Base-by-base conservation (phyloP, 805 yeast genomes). In the Starmerella riodocensis region DNA sequence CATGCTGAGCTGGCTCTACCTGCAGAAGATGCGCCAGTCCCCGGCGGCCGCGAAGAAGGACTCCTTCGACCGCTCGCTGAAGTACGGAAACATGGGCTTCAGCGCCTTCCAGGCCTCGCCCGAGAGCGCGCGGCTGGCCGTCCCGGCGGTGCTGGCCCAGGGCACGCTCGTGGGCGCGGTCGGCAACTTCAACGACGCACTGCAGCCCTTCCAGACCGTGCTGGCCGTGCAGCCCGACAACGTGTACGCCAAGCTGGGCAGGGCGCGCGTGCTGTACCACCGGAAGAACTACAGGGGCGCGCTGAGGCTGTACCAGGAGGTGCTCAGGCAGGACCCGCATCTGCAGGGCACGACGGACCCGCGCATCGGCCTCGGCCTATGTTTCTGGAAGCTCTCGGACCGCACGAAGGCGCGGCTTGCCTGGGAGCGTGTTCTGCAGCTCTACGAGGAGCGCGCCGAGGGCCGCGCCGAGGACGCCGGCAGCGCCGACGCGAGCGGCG, bases 341-440 rank as follows among this genome's bases (percentile, higher is more conserved):
- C 22, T 18, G 2, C 25, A 12, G 9, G 29, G 34, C 16, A 5
- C 29, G 14, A 56, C 79, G 50, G 71, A 71, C 50, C 40, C 48
- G 29, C 69, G 99, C 59, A 70, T 91, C 44, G 99, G 97, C 22
- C 74, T 88, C 45, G 99, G 98, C 26, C 63, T 91, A 48, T 86
- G 96, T 59, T 88, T 77, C 56, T 91, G 96, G 96, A 73, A 73
- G 44, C 63, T 91, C 45, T 78, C 78, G 37, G 93, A 83, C 57
- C 71, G 73, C 47, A 70, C 70, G 37, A 70, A 83, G 64, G 97
- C 98, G 0, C 54, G 70, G 6, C 63, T 64, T 36, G 78, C 97
- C 0, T 91, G 97, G 96, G 70, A 72, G 46, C 71, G 96, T 53
- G 70, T 83, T 1, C 60, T 76, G 24, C 79, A 77, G 54, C 59